Evolutionary conservation across 1,284 basidiomycete species (phyloP).

Genomic region (Tylopilus orsonianus): DNA sequence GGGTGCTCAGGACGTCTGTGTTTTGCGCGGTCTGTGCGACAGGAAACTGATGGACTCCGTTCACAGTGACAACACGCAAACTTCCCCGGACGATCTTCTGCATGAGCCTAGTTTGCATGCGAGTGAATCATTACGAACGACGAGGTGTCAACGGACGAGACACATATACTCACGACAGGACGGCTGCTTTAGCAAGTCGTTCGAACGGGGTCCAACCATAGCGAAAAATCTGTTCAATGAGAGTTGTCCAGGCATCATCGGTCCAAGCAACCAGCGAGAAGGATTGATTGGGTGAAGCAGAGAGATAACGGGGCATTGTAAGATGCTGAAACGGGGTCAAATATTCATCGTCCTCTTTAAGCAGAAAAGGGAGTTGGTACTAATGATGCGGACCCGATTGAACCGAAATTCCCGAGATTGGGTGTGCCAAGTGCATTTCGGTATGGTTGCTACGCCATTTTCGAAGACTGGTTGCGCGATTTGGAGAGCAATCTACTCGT

Average conservation of each 20-base stretch:
- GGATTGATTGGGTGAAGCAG: neutral
- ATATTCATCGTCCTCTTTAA: too few species aligned
- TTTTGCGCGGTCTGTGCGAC: neutral
- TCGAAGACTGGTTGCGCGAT: too few species aligned
- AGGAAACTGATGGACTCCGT: neutral
- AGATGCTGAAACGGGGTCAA: too few species aligned
- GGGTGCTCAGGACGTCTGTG: neutral
- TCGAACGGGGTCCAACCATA: neutral
- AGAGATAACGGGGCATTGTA: neutral
- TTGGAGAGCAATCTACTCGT: too few species aligned
- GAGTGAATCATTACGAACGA: neutral
- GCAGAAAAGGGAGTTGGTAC: too few species aligned
- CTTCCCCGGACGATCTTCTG: constrained; percentile 1
- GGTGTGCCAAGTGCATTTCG: too few species aligned
- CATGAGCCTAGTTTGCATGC: neutral
- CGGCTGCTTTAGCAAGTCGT: neutral
- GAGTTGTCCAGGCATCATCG: neutral
- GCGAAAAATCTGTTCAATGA: neutral
- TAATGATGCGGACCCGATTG: too few species aligned
- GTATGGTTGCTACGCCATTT: too few species aligned
- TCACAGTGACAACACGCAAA: neutral
- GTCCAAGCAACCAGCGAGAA: neutral
- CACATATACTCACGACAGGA: neutral
- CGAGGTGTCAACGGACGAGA: neutral
- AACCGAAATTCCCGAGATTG: too few species aligned